Conservation (phyloP, 116 monocot species). For the Dioscorea cayenensis region DNA sequence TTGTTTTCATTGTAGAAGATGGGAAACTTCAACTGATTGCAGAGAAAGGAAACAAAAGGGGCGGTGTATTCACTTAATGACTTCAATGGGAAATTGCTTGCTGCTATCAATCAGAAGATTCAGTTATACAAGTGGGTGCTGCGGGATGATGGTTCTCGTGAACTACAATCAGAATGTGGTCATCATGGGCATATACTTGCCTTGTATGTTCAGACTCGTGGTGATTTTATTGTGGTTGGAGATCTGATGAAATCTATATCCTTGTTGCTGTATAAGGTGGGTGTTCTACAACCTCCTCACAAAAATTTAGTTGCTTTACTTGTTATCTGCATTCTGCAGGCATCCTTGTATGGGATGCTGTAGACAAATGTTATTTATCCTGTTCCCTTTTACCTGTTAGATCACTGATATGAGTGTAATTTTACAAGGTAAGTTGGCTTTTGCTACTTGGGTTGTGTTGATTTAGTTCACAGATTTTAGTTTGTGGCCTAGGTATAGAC, state of each 20-base stretch:
- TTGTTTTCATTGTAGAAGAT: constrained; percentile 91
- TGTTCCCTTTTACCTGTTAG: no score
- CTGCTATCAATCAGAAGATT: constrained; percentile 98
- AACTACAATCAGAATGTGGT: constrained; percentile 91
- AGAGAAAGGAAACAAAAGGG: constrained; percentile 96
- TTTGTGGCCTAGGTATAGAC: no score
- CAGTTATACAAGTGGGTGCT: constrained; percentile 87
- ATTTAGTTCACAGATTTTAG: no score
- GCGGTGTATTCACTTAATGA: constrained; percentile 91
- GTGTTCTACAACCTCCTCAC: not conserved
- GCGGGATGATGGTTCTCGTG: constrained; percentile 84
- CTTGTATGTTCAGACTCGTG: constrained; percentile 87
- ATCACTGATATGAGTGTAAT: no score
- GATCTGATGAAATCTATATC: constrained; percentile 99
- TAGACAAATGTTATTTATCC: no score
- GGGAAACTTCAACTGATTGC: constrained; percentile 88
- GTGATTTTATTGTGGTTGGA: constrained; percentile 97
- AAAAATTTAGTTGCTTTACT: not conserved
- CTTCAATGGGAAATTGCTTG: constrained; percentile 93
- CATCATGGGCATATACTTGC: constrained; percentile 98
- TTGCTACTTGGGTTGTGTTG: no score
- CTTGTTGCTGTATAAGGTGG: constrained; percentile 89
- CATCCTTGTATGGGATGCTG: no score
- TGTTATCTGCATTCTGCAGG: not conserved
- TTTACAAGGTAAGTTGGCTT: no score